phyloP scores from a whole-genome alignment of 2,329 filamentous ascomycete genomes.

The Alternaria sp. region DNA sequence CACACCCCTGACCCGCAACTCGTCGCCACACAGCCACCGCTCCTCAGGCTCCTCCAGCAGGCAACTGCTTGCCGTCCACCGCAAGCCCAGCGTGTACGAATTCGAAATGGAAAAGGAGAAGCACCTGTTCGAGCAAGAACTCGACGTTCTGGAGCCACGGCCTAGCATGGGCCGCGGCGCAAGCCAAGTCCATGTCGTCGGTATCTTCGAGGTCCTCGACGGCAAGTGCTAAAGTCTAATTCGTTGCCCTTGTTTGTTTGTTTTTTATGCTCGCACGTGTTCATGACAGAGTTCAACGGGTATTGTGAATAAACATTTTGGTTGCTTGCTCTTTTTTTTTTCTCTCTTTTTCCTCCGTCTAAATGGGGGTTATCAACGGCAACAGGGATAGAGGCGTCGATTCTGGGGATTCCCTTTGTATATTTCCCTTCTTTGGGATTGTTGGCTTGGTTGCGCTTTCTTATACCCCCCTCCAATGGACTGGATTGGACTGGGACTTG shows the following conservation, averaged over 20 bases:
- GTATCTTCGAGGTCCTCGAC: slow-evolving; percentile 52
- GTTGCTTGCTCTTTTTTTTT: background rate
- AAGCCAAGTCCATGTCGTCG: slow-evolving; percentile 44
- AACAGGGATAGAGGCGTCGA: background rate
- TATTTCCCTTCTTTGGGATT: background rate
- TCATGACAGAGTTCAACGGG: slow-evolving; percentile 2
- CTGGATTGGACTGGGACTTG: slow-evolving; percentile 10
- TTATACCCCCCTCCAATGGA: slow-evolving; percentile 10
- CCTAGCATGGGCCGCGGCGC: slow-evolving; percentile 25
- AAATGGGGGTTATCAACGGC: slow-evolving; percentile 5
- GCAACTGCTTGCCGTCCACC: slow-evolving; percentile 43
- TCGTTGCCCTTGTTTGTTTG: background rate
- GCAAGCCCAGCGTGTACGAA: slow-evolving; percentile 47
- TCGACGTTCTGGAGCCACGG: slow-evolving; percentile 48
- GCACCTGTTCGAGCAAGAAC: slow-evolving; percentile 40
- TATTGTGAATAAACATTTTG: too few species aligned
- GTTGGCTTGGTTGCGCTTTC: slow-evolving; percentile 3
- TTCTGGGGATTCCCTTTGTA: slow-evolving; percentile 6
- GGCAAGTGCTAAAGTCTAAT: slow-evolving; percentile 35
- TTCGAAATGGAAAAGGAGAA: slow-evolving; percentile 50
- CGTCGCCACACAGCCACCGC: slow-evolving; percentile 41
- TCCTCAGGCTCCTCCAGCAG: slow-evolving; percentile 40
- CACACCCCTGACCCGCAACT: slow-evolving; percentile 44
- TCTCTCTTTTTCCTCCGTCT: background rate
- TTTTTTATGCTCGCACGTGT: slow-evolving; percentile 9